Conservation (phyloP, 805 yeast genomes). For the Yarrowia alimentaria region DNA sequence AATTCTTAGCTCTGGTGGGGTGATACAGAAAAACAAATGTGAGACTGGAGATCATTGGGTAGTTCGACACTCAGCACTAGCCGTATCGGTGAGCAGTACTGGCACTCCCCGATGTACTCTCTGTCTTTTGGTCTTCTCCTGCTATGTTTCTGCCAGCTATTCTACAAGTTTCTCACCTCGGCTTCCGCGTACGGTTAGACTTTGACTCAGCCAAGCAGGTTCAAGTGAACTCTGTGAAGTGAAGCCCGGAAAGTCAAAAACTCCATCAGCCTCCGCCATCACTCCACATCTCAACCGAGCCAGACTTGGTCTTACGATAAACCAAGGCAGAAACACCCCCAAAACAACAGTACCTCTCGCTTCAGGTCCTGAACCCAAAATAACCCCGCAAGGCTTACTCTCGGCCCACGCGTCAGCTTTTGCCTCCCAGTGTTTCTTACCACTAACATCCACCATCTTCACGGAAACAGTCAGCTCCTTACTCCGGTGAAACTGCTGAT, state of each 20-base stretch:
- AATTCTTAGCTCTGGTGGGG: slow-evolving; percentile 17
- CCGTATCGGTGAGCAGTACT: no score
- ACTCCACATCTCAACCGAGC: slow-evolving; percentile 16
- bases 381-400: not conserved
- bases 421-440: not conserved
- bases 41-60: slow-evolving; percentile 4
- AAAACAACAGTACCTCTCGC: not conserved
- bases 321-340: no score
- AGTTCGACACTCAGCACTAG: no score
- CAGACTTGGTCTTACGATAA: slow-evolving; percentile 5
- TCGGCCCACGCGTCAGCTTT: no score
- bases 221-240: slow-evolving; percentile 3
- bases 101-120: no score
- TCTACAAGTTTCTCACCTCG: no score
- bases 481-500: no score
- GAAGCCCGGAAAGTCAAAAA: slow-evolving; percentile 8
- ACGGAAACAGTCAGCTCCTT: no score
- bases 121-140: no score
- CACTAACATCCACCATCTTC: not conserved
- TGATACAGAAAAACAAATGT: slow-evolving; percentile 5
- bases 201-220: slow-evolving; percentile 26
- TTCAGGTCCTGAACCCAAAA: no score
- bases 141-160: no score
- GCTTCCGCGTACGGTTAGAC: not conserved
- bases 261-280: slow-evolving; percentile 19